A percentile compares a stretch with the other conserved stretches of the same genome.
Evolutionary conservation across 148 eudicot genomes (phyloP).

Genomic region (Vaccinium macrocarpon): DNA sequence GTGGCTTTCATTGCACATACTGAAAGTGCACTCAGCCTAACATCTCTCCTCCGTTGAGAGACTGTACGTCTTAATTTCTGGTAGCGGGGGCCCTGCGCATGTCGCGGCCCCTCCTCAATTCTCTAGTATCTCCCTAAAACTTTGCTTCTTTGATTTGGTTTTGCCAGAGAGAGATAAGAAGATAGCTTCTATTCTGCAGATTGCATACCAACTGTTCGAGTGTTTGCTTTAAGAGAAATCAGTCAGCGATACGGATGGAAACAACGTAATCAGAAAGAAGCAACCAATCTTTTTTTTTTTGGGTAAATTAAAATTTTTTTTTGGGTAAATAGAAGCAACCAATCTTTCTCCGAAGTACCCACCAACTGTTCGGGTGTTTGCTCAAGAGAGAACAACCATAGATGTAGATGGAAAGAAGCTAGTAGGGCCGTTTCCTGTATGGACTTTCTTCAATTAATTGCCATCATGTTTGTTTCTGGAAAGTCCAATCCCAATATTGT

Average conservation of each 20-base stretch:
- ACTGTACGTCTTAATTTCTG: conserved; percentile 21
- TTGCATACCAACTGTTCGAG: too few relatives aligned
- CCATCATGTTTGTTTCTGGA: neutral
- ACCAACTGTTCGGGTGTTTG: neutral
- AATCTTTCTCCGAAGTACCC: too few relatives aligned
- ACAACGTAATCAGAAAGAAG: too few relatives aligned
- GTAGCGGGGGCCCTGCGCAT: conserved; percentile 20
- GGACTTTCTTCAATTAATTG: neutral
- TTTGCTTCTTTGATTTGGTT: too few relatives aligned
- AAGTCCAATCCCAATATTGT: neutral
- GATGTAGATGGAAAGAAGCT: neutral
- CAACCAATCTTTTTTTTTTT: too few relatives aligned
- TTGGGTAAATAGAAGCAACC: too few relatives aligned
- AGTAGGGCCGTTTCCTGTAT: neutral
- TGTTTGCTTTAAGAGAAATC: too few relatives aligned
- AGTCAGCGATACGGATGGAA: too few relatives aligned
- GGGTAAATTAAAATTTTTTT: too few relatives aligned
- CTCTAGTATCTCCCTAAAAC: neutral
- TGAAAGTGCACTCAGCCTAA: conserved; percentile 11
- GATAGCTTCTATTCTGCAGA: too few relatives aligned
- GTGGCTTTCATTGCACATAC: conserved; percentile 18
- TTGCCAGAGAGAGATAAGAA: too few relatives aligned
- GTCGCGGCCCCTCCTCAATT: conserved; percentile 16
- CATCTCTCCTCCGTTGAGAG: conserved; percentile 14
- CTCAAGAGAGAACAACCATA: too few relatives aligned